Evolutionary conservation across 2,329 filamentous ascomycete genomes (phyloP), one percentile per base, ranked within the genome.

Genomic region (Ophiosphaerella korrae): DNA sequence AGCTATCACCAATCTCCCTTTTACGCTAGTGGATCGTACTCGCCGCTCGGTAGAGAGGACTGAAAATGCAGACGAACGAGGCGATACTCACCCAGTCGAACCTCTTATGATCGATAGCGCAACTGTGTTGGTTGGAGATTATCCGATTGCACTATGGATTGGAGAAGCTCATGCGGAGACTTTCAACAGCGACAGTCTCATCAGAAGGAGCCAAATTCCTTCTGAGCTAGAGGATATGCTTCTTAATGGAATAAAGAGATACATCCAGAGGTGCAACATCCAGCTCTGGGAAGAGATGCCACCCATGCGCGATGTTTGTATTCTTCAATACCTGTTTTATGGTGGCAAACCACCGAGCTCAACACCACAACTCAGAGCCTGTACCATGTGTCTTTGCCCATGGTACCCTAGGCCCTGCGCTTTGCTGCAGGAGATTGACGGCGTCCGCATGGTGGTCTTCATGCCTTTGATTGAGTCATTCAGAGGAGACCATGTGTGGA

Each of bases 391-490:
- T 6, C 26, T 40, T 57, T 41, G 3, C 39, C 37, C 6, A 29
- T 31, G 26, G 34, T 33, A 21, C 24, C 44, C 31, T 6, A 44
- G 52, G 14, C 54, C 55, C 7, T 62, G 60, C 32, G 58, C 54
- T 21, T 45, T 58, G 34, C 42, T 60, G 6, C 47, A 57, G 12
- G 49, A 52, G 2, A 21, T 63, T 12, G 31, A 41, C 23, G 52
- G 54, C 8, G 37, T 45, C 3, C 45, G 42, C 9, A 60, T 45
- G 1, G 42, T 61, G 2, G 40, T 61, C n/a, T 60, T 60, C 34
- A 11, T 61, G 41, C 58, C 60, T 5, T 43, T 60, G 29, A 37
- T 32, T 2, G 44, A 49, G 1, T 7, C 14, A 8, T 21, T 50
- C 14, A 34, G 48, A 13, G 7, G 3, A 1, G 40, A 18, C 8